These are phyloP conservation scores for Pseudogymnoascus sp. DNA, from an alignment of 2,329 filamentous ascomycete genomes.

Conservation along the genomic window DNA sequence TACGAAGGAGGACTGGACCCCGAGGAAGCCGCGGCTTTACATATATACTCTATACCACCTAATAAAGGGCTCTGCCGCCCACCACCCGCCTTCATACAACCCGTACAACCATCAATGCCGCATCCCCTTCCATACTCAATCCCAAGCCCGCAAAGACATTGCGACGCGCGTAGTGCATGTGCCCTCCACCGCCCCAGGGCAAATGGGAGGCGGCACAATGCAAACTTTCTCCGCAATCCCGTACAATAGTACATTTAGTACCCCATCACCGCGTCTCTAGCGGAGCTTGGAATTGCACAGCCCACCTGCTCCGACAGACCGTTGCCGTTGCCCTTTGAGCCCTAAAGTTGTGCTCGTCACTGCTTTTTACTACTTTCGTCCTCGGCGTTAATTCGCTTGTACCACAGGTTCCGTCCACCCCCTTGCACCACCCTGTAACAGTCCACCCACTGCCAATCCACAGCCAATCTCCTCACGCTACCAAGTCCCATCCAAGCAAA, in stretches of 20 bases:
- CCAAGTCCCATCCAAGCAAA: neutral
- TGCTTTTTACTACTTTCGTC: neutral
- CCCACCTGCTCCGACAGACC: neutral
- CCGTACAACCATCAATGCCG: neutral
- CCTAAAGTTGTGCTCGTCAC: neutral
- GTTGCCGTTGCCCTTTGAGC: neutral
- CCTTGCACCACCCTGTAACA: neutral
- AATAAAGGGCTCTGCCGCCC: neutral
- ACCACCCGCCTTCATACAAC: neutral
- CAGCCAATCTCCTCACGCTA: neutral
- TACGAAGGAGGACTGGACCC: neutral
- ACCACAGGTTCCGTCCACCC: neutral
- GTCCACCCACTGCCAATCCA: neutral
- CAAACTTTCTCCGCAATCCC: neutral
- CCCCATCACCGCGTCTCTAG: neutral
- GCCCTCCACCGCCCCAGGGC: neutral
- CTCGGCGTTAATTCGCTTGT: neutral
- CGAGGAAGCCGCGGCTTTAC: neutral
- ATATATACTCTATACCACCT: neutral
- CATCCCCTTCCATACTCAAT: neutral
- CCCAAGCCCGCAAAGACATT: neutral
- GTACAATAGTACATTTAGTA: neutral
- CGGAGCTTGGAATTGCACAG: neutral
- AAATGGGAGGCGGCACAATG: neutral
- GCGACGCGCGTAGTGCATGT: neutral